Evolutionary conservation across 805 yeast genomes (phyloP).

Genomic region (Wickerhamia fluorescens): DNA sequence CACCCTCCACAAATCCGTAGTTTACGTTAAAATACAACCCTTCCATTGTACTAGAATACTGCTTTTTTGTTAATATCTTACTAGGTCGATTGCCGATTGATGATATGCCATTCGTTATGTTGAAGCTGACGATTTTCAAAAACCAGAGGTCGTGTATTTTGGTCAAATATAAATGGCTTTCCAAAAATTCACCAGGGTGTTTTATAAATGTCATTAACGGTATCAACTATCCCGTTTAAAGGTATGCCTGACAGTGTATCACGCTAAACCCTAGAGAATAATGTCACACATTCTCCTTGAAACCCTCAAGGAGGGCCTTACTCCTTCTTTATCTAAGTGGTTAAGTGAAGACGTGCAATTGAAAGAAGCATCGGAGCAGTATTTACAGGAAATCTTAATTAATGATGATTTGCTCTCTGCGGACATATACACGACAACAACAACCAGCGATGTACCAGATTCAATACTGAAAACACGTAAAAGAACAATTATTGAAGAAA

Average conservation of each 20-base stretch:
- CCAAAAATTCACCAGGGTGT: too few relatives aligned
- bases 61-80: too few relatives aligned
- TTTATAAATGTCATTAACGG: too few relatives aligned
- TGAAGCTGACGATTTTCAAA: too few relatives aligned
- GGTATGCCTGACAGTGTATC: too few relatives aligned
- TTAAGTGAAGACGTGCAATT: slow-evolving; percentile 15
- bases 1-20: slow-evolving; percentile 86
- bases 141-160: too few relatives aligned
- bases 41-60: slow-evolving; percentile 57
- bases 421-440: slow-evolving; percentile 34
- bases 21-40: slow-evolving; percentile 89
- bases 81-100: too few relatives aligned
- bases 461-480: slow-evolving; percentile 6
- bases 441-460: slow-evolving; percentile 8
- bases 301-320: slow-evolving; percentile 21
- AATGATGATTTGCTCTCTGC: slow-evolving; percentile 43
- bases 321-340: slow-evolving; percentile 12
- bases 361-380: slow-evolving; percentile 16
- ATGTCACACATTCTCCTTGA: slow-evolving; percentile 32
- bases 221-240: too few relatives aligned
- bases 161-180: too few relatives aligned
- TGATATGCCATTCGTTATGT: too few relatives aligned
- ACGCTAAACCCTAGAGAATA: too few relatives aligned
- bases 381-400: slow-evolving; percentile 37
- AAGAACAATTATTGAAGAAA: slow-evolving; percentile 53